Percentiles rank a stretch among this genome's conserved stretches.
Evolutionary conservation across 1,284 basidiomycete genomes (phyloP).

Genomic region (Porodaedalea pini): DNA sequence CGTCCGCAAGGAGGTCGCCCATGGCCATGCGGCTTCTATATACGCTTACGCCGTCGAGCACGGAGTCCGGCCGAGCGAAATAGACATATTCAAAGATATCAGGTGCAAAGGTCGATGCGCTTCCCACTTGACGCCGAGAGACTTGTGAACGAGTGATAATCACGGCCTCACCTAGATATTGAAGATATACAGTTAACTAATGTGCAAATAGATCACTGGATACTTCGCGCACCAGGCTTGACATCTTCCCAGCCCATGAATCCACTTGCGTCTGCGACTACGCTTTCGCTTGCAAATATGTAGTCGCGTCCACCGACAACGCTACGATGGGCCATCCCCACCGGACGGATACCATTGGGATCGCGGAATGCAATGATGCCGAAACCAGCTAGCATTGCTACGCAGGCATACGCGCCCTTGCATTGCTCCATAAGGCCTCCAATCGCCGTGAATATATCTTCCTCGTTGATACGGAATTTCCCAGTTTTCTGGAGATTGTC

Average conservation of each 20-base stretch:
- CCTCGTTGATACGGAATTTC: conserved; percentile 99
- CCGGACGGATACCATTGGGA: conserved; percentile 96
- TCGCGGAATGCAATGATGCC: conserved; percentile 98
- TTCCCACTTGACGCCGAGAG: conserved; percentile 68
- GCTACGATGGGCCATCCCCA: conserved; percentile 71
- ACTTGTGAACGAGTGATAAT: conserved; percentile 86
- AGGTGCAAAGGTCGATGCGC: conserved; percentile 80
- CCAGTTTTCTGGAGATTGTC: conserved; percentile 98
- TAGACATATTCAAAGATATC: conserved; percentile 99
- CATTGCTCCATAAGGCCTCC: conserved; percentile 85
- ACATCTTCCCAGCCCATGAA: conserved; percentile 94
- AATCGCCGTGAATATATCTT: conserved; percentile 97
- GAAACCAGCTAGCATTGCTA: conserved; percentile 98
- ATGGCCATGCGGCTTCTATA: conserved; percentile 99
- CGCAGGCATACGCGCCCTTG: conserved; percentile 94
- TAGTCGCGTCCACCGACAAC: conserved; percentile 69
- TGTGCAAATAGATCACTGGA: neutral
- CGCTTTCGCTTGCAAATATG: conserved; percentile 92
- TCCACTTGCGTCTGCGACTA: conserved; percentile 91
- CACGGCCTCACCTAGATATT: conserved; percentile 76
- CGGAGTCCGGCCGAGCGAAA: conserved; percentile 97
- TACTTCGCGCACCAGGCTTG: conserved; percentile 63
- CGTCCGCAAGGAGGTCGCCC: conserved; percentile 93
- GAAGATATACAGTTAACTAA: neutral
- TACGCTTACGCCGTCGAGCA: conserved; percentile 95